Percentiles rank a stretch among this genome's conserved stretches.
phyloP scores from a whole-genome alignment of 768 basidiomycete genomes.

The Plicaturopsis crispa region DNA sequence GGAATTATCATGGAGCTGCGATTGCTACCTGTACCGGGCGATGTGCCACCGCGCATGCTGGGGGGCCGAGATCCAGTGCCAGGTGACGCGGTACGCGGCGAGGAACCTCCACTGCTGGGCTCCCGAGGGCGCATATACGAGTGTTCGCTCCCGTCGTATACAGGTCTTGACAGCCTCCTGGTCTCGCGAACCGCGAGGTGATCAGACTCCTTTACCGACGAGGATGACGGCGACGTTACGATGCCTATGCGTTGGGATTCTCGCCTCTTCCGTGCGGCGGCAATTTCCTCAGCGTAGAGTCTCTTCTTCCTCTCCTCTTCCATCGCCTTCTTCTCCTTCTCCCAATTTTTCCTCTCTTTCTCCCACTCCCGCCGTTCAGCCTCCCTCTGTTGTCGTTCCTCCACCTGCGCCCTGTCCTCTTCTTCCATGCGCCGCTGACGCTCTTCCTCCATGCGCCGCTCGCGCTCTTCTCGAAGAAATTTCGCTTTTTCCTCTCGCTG shows the following conservation, averaged over 20 bases:
- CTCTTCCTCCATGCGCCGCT: conserved; percentile 40
- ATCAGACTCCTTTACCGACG: conserved; percentile 10
- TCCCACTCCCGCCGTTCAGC: conserved; percentile 36
- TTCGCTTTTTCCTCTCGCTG: conserved; percentile 66
- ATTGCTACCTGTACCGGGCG: too few relatives aligned
- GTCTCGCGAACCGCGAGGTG: too few relatives aligned
- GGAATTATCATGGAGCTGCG: too few relatives aligned
- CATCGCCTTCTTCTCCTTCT: conserved; percentile 41
- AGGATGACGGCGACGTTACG: conserved; percentile 17
- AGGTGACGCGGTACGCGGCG: too few relatives aligned
- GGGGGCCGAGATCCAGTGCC: too few relatives aligned
- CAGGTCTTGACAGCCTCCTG: too few relatives aligned
- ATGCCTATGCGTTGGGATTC: conserved; percentile 48
- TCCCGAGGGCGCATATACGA: too few relatives aligned
- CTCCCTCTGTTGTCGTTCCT: conserved; percentile 36
- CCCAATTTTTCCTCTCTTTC: conserved; percentile 37
- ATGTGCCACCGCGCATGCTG: too few relatives aligned
- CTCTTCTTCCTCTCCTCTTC: conserved; percentile 50
- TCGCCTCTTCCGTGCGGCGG: conserved; percentile 51
- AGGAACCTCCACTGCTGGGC: too few relatives aligned
- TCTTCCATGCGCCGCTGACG: conserved; percentile 31
- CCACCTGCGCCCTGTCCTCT: too few relatives aligned
- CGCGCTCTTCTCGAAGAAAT: conserved; percentile 55
- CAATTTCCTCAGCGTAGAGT: conserved; percentile 50
- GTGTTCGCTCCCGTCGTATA: too few relatives aligned